A percentile compares a stretch with the other conserved stretches of the same genome.
Conservation (phyloP, 768 basidiomycete species). For the Calocybe indica region DNA sequence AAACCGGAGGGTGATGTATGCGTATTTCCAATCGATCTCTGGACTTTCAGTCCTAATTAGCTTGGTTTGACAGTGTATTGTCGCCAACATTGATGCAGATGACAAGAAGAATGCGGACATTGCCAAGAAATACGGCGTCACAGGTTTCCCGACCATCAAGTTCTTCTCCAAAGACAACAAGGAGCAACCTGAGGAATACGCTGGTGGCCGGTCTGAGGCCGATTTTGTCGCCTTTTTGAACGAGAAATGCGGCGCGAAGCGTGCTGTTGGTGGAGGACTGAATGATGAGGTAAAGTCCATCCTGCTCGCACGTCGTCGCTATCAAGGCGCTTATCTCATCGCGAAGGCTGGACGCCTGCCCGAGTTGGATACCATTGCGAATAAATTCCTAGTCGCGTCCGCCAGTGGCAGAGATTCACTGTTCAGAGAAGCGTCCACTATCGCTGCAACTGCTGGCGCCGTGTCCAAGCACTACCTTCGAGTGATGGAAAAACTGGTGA, state of each 20-base stretch:
- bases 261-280: constrained; percentile 78
- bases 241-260: constrained; percentile 80
- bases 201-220: constrained; percentile 62
- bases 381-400: constrained; percentile 62
- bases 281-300: constrained; percentile 48
- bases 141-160: constrained; percentile 89
- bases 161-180: constrained; percentile 80
- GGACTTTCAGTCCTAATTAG: background rate
- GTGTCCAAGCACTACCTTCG: constrained; percentile 76
- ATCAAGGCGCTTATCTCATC: constrained; percentile 1
- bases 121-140: constrained; percentile 64
- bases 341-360: constrained; percentile 74
- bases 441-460: constrained; percentile 45
- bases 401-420: constrained; percentile 54
- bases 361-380: constrained; percentile 73
- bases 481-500: constrained; percentile 84
- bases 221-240: constrained; percentile 80
- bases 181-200: constrained; percentile 57
- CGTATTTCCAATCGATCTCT: background rate
- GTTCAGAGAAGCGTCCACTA: constrained; percentile 53
- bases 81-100: constrained; percentile 91
- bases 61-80: constrained; percentile 53
- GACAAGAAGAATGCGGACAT: constrained; percentile 72
- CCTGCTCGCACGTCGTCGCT: background rate
- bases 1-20: constrained; percentile 68